Evolutionary conservation across 2,329 filamentous ascomycete genomes (phyloP), one percentile per base, ranked within the genome.

Genomic region (Phaeosphaeria sp.): DNA sequence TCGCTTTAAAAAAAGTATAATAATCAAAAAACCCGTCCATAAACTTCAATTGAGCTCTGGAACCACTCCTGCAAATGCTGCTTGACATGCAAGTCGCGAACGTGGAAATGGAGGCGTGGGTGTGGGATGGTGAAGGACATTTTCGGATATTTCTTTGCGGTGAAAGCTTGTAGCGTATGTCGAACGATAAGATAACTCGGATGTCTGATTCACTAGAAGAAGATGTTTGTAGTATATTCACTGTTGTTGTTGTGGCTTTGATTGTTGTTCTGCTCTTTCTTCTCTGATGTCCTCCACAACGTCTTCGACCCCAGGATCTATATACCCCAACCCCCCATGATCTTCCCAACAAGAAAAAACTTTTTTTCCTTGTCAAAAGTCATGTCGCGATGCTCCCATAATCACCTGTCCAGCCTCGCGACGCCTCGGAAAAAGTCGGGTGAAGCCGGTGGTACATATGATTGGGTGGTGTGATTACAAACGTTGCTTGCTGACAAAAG

Each of bases 1-100:
- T n/a, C n/a, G n/a, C n/a, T n/a, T n/a, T n/a, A n/a, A n/a, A n/a
- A n/a, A n/a, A n/a, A n/a, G n/a, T n/a, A n/a, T n/a, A n/a, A n/a
- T n/a, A n/a, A n/a, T 36, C 30, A 36, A 36, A 13, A 36, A 13
- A 36, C 33, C 48, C 33, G n/a, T 24, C 30, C 48, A 24, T 49
- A 49, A 3, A 49, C 48, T 20, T 49, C 48, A n/a, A 49, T 40
- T 11, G 39, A 40, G n/a, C 39, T 40, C 30, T 40, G 13, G 21
- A 49, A 40, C 48, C 48, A 49, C 20, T 36, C 22, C 15, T 40
- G 48, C 20, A 49, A 6, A 24, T 49, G 48, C 30, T n/a, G 30
- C 18, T 49, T 49, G 7, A 40, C 20, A 20, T 42, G 48, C 18
- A 49, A 11, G 8, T 36, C 30, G 5, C 30, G 48, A 18, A 49